phyloP scores from a whole-genome alignment of 345 rosid genomes.

The Eucalyptus caleyi region DNA sequence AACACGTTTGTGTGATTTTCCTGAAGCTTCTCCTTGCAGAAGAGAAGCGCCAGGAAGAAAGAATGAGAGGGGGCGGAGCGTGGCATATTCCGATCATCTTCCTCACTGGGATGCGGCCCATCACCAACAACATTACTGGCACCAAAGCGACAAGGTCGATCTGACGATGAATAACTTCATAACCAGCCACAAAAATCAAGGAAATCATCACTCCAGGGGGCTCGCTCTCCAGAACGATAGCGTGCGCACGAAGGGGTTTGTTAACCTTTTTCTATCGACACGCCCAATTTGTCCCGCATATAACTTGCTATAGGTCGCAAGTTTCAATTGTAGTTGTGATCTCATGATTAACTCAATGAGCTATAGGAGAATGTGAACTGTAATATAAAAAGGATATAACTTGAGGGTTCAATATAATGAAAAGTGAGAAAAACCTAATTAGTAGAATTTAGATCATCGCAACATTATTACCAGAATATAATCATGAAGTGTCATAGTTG shows the following conservation, averaged over 20 bases:
- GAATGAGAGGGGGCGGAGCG: neutral
- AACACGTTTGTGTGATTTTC: neutral
- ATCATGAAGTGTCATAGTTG: neutral
- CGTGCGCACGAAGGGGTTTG: neutral
- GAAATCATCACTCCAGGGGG: neutral
- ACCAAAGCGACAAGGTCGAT: neutral
- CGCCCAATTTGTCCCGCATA: neutral
- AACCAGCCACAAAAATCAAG: neutral
- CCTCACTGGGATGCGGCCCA: neutral
- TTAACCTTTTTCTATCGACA: neutral
- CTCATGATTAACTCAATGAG: neutral
- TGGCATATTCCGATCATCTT: neutral
- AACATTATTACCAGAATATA: neutral
- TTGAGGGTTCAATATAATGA: neutral
- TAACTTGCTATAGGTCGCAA: neutral
- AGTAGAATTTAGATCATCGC: neutral
- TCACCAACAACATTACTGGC: neutral
- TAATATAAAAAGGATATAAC: neutral
- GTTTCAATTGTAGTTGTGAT: neutral
- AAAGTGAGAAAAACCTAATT: neutral
- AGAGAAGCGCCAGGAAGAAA: constrained; percentile 7
- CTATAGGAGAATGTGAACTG: neutral
- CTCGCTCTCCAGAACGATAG: neutral
- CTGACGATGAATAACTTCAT: neutral
- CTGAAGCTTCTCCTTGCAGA: constrained; percentile 4